These are phyloP conservation scores for Phoenix dactylifera DNA, from an alignment of 176 grass and related monocot genomes.

Conservation along the genomic window DNA sequence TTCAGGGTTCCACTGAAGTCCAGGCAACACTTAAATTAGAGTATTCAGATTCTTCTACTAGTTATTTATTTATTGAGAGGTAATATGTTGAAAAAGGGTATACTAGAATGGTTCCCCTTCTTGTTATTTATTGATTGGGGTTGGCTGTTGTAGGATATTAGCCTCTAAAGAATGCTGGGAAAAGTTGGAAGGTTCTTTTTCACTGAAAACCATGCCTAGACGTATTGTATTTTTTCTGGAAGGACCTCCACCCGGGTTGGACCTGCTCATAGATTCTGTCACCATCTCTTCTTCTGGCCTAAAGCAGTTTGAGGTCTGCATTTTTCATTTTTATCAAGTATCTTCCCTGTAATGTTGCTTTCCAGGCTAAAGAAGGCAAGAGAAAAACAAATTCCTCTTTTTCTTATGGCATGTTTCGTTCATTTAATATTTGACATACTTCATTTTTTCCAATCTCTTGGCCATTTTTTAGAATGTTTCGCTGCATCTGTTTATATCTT, in stretches of 20 bases:
- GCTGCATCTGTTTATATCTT: too few relatives aligned
- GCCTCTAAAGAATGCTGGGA: conserved; percentile 57
- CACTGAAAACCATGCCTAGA: conserved; percentile 61
- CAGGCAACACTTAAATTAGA: conserved; percentile 61
- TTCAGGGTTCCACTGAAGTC: conserved; percentile 41
- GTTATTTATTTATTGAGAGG: conserved; percentile 58
- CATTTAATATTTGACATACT: too few relatives aligned
- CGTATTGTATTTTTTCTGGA: conserved; percentile 78
- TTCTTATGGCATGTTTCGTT: background rate
- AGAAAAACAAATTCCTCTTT: background rate
- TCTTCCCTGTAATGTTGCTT: too few relatives aligned
- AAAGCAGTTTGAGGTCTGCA: conserved; percentile 21
- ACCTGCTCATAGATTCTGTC: conserved; percentile 78
- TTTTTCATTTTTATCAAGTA: too few relatives aligned
- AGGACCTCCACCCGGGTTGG: conserved; percentile 64
- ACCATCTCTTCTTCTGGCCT: conserved; percentile 33
- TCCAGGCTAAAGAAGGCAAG: background rate
- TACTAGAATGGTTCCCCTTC: conserved; percentile 14
- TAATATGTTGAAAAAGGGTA: conserved; percentile 25
- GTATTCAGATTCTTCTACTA: conserved; percentile 44
- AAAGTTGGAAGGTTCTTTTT: conserved; percentile 92
- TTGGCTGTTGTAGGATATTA: conserved; percentile 29
- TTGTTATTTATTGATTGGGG: conserved; percentile 1
- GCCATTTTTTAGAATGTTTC: too few relatives aligned
- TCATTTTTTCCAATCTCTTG: too few relatives aligned